A percentile compares a stretch with the other conserved stretches of the same genome.
Conservation (phyloP, 345 rosid genomes). For the Eucalyptus marginata region DNA sequence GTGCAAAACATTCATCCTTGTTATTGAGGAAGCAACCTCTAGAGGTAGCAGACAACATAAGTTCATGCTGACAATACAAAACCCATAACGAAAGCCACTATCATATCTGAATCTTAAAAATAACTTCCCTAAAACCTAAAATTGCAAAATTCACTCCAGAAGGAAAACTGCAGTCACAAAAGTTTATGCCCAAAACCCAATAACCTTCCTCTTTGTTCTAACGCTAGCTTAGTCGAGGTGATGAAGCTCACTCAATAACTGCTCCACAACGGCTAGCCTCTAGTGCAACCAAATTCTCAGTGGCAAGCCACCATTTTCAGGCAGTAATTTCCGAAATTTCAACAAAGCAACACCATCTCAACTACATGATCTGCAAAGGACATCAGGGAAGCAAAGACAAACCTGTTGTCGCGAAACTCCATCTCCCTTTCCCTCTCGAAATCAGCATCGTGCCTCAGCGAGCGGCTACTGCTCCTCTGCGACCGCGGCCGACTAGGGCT, state of each 20-base stretch:
- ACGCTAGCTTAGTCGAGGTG: not conserved
- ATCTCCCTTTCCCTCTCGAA: conserved; percentile 24
- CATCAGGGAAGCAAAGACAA: not conserved
- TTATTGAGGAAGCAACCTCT: not conserved
- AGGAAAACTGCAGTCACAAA: not conserved
- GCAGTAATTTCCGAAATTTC: not conserved
- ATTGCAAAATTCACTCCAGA: not conserved
- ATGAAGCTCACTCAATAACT: not conserved
- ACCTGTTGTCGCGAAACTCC: conserved; percentile 48
- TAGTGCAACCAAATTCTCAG: not conserved
- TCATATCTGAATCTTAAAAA: not conserved
- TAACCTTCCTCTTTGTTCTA: not conserved
- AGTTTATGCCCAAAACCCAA: not conserved
- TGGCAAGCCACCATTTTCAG: not conserved
- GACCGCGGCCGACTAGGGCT: conserved; percentile 22
- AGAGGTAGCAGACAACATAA: not conserved
- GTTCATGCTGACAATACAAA: not conserved
- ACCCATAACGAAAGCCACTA: not conserved
- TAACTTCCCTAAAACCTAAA: not conserved
- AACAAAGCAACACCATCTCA: not conserved
- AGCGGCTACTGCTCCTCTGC: conserved; percentile 17
- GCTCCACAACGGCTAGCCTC: not conserved
- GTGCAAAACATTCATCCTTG: not conserved
- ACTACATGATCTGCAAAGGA: not conserved
- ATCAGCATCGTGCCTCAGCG: conserved; percentile 24